These are phyloP conservation scores for Epichloe hybrida DNA, from an alignment of 2,329 filamentous ascomycete species.

Conservation along the genomic window DNA sequence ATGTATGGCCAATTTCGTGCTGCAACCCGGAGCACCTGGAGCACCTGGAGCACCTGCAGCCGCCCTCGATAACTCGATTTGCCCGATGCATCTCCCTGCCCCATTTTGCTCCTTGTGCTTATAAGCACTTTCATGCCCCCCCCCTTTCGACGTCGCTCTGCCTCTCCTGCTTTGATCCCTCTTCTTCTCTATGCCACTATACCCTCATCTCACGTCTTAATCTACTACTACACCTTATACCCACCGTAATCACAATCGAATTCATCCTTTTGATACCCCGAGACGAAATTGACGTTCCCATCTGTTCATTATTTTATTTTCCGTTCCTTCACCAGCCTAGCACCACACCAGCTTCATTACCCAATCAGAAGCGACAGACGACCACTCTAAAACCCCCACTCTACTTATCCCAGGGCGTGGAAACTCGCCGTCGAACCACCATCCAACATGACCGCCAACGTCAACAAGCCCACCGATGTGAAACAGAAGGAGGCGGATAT, in stretches of 20 bases:
- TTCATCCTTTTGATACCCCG: constrained; percentile 18
- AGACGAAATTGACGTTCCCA: neutral
- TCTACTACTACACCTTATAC: constrained; percentile 3
- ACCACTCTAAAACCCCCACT: neutral
- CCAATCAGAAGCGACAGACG: neutral
- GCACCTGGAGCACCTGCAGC: no score
- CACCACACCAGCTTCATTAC: neutral
- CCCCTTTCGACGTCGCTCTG: neutral
- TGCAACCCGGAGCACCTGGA: no score
- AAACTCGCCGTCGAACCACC: neutral
- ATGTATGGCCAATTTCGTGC: neutral
- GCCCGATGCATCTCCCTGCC: neutral
- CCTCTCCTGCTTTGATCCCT: constrained; percentile 4
- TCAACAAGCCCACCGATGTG: constrained; percentile 62
- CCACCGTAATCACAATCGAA: constrained; percentile 11
- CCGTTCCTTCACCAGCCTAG: neutral
- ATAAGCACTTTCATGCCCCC: constrained; percentile 1
- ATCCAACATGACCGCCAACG: constrained; percentile 27
- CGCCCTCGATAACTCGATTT: no score
- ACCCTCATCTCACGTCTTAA: constrained; percentile 5
- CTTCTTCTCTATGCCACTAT: constrained; percentile 4
- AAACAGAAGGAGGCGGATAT: constrained; percentile 75
- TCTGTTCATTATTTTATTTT: neutral
- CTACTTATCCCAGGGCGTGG: neutral
- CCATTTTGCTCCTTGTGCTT: neutral